These are phyloP conservation scores for Sclerotinia nivalis DNA, from an alignment of 2,329 filamentous ascomycete species.

Conservation along the genomic window DNA sequence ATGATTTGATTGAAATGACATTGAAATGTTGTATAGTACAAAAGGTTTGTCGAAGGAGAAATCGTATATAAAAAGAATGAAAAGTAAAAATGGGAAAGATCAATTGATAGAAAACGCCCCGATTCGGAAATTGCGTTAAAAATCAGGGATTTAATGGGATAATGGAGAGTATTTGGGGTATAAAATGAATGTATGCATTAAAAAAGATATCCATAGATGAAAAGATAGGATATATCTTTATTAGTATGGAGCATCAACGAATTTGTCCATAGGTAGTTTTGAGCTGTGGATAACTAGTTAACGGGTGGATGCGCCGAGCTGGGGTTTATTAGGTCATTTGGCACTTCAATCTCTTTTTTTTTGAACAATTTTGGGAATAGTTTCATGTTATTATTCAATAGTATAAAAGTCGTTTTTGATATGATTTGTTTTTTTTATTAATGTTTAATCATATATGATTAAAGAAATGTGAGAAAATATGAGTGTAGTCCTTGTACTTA, in stretches of 20 bases:
- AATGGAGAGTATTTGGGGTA: background rate
- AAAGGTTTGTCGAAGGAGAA: background rate
- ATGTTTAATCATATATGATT: background rate
- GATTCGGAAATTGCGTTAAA: constrained; percentile 12
- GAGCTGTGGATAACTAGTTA: background rate
- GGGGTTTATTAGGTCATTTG: constrained; percentile 2
- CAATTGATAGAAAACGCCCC: background rate
- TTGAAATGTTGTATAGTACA: background rate
- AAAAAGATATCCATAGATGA: background rate
- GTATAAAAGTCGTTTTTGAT: background rate
- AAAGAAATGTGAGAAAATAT: background rate
- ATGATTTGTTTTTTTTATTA: constrained; percentile 3
- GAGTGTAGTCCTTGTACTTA: background rate
- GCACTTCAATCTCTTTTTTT: background rate
- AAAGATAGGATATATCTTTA: background rate
- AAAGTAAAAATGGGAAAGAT: background rate
- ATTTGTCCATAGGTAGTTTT: background rate
- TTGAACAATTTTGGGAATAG: background rate
- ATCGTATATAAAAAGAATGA: background rate
- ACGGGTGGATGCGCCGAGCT: constrained; percentile 18
- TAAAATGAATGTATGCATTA: background rate
- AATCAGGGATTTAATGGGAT: background rate
- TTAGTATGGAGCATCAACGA: background rate
- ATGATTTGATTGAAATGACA: background rate
- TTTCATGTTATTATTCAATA: background rate